phyloP scores from a whole-genome alignment of 164 flowering plant genomes.

The Vitis riparia region DNA sequence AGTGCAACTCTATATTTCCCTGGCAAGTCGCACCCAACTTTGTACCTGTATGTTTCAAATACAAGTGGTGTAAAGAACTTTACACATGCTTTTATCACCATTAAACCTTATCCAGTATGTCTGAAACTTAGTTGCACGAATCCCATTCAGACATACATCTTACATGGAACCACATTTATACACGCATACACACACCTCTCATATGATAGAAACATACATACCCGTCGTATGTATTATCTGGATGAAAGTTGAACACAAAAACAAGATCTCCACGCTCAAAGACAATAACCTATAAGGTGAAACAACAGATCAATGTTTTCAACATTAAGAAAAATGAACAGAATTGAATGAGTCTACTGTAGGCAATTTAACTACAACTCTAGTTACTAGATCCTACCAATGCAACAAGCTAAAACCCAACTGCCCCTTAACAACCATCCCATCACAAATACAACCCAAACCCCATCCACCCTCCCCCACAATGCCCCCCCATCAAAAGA shows the following conservation, averaged over 20 bases:
- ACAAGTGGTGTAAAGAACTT: background rate
- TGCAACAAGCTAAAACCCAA: too few species aligned
- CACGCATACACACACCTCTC: background rate
- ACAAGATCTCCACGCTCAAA: constrained; percentile 95
- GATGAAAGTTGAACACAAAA: constrained; percentile 94
- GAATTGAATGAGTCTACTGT: background rate
- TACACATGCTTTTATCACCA: background rate
- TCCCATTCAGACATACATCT: background rate
- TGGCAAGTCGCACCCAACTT: constrained; percentile 94
- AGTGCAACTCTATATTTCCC: constrained; percentile 91
- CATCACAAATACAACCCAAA: too few species aligned
- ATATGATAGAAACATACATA: constrained; percentile 20
- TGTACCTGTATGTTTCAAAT: constrained; percentile 53
- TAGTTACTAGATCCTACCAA: too few species aligned
- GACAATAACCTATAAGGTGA: constrained; percentile 73
- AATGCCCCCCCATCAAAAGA: too few species aligned
- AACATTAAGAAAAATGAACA: background rate
- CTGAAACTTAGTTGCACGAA: background rate
- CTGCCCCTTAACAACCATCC: too few species aligned
- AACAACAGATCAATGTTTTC: constrained; percentile 7
- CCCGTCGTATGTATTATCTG: constrained; percentile 85
- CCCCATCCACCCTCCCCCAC: too few species aligned
- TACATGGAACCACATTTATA: background rate
- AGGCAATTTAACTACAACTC: too few species aligned
- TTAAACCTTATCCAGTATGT: background rate